These are phyloP conservation scores for Suaeda aralocaspica DNA, from an alignment of 148 eudicot species.

Conservation along the genomic window DNA sequence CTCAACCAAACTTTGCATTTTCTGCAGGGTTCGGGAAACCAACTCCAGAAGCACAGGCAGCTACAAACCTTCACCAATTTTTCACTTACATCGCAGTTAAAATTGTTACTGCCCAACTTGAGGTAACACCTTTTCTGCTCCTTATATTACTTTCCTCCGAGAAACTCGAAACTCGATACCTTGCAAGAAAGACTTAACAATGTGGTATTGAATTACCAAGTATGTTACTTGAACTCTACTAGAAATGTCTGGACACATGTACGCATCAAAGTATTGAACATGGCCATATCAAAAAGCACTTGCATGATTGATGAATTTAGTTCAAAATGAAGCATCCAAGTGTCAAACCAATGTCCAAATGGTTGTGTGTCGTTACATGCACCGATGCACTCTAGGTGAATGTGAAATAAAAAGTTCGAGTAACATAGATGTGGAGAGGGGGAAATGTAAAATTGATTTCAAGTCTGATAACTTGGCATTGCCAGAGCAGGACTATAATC, in stretches of 20 bases:
- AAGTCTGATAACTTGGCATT: constrained; percentile 24
- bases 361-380: too few relatives aligned
- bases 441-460: background rate
- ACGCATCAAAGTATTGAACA: too few relatives aligned
- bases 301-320: too few relatives aligned
- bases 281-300: too few relatives aligned
- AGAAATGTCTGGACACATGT: too few relatives aligned
- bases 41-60: constrained; percentile 90
- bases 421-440: background rate
- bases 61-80: constrained; percentile 72
- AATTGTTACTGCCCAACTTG: constrained; percentile 78
- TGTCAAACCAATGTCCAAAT: too few relatives aligned
- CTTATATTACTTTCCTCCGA: background rate
- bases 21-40: constrained; percentile 83
- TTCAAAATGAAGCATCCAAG: too few relatives aligned
- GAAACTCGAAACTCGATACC: background rate
- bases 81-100: constrained; percentile 81
- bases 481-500: constrained; percentile 86
- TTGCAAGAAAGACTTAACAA: background rate
- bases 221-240: too few relatives aligned
- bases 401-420: too few relatives aligned
- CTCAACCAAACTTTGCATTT: too few relatives aligned
- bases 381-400: too few relatives aligned
- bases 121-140: constrained; percentile 40
- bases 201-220: too few relatives aligned